Conservation (phyloP, 768 basidiomycete genomes). For the Collybia sordida region DNA sequence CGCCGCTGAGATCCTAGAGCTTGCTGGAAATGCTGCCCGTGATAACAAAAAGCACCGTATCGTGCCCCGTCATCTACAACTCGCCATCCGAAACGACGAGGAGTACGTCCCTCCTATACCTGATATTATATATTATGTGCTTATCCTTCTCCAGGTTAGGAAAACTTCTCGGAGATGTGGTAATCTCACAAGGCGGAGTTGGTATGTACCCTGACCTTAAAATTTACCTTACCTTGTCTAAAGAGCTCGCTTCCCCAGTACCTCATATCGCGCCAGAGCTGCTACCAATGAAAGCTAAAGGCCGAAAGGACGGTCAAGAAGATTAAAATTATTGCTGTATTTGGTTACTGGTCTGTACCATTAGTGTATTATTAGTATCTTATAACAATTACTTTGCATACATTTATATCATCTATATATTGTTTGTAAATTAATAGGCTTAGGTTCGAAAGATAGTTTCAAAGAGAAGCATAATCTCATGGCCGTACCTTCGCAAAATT, state of each 20-base stretch:
- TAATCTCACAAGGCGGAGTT: slow-evolving; percentile 86
- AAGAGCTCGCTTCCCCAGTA: slow-evolving; percentile 12
- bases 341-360: slow-evolving; percentile 9
- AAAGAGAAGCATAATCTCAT: too few species aligned
- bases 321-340: slow-evolving; percentile 11
- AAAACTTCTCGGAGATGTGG: slow-evolving; percentile 77
- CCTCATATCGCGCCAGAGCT: slow-evolving; percentile 39
- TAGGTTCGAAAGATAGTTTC: too few species aligned
- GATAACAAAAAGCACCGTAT: slow-evolving; percentile 93
- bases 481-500: too few species aligned
- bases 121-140: slow-evolving; percentile 1
- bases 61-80: slow-evolving; percentile 88
- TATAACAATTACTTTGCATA: background rate
- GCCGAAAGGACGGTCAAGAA: slow-evolving; percentile 23
- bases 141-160: slow-evolving; percentile 43
- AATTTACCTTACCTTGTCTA: background rate
- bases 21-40: slow-evolving; percentile 84
- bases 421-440: too few species aligned
- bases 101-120: slow-evolving; percentile 42
- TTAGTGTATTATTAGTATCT: slow-evolving; percentile 17
- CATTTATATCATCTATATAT: too few species aligned
- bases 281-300: slow-evolving; percentile 40
- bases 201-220: slow-evolving; percentile 26
- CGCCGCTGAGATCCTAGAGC: slow-evolving; percentile 90
- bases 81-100: slow-evolving; percentile 91